Percentiles rank a stretch among this genome's conserved stretches.
These are phyloP conservation scores for Magnaporthales sp. DNA, from an alignment of 2,329 filamentous ascomycete species.

Conservation along the genomic window DNA sequence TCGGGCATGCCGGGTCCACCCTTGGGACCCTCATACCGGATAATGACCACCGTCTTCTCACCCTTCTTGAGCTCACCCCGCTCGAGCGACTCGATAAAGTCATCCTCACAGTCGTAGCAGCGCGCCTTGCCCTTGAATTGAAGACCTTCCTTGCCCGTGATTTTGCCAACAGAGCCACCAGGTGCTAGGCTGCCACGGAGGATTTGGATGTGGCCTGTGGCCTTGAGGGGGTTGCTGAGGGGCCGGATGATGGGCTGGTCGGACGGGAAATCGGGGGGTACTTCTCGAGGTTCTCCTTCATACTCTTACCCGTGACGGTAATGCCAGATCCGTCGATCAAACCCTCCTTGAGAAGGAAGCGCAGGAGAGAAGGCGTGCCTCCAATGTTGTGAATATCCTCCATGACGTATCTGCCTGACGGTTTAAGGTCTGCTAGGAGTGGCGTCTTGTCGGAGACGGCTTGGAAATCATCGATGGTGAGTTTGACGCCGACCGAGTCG, in stretches of 20 bases:
- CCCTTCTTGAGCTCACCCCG: constrained; percentile 42
- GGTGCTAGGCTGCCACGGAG: constrained; percentile 82
- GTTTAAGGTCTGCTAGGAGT: constrained; percentile 76
- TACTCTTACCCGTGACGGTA: constrained; percentile 83
- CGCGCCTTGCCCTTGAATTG: constrained; percentile 71
- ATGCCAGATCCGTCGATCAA: constrained; percentile 71
- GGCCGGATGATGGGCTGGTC: constrained; percentile 78
- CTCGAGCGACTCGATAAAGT: constrained; percentile 66
- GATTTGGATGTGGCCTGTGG: constrained; percentile 80
- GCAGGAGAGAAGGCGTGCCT: constrained; percentile 79
- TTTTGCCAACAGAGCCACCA: constrained; percentile 86
- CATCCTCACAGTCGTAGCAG: constrained; percentile 80
- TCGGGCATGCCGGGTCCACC: constrained; percentile 96
- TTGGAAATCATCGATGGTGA: constrained; percentile 84
- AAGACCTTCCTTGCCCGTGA: constrained; percentile 89
- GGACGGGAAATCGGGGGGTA: constrained; percentile 63
- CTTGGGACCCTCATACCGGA: constrained; percentile 89
- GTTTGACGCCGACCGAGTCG: constrained; percentile 70
- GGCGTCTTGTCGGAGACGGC: constrained; percentile 69
- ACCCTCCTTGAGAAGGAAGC: constrained; percentile 75
- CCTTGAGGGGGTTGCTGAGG: constrained; percentile 65
- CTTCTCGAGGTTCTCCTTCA: constrained; percentile 75
- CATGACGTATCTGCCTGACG: constrained; percentile 82
- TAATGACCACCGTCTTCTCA: constrained; percentile 81
- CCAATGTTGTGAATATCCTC: constrained; percentile 78